Evolutionary conservation across 371 early-diverging fungal genomes (phyloP).

Genomic region (Zopfochytrium polystomum): DNA sequence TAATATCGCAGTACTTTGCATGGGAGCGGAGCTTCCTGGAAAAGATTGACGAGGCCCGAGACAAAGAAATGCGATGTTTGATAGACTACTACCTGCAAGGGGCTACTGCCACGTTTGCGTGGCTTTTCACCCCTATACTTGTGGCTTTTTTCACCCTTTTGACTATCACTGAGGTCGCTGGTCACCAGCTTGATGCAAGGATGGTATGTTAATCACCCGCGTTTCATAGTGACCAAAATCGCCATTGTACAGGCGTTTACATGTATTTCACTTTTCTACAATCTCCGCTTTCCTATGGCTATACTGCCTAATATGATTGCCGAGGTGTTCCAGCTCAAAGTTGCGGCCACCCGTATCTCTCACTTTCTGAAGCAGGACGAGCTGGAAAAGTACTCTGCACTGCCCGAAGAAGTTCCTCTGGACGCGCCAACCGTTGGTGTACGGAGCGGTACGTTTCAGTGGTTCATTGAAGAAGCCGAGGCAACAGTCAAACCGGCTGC

Average conservation of each 20-base stretch:
- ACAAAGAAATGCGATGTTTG: conserved; percentile 30
- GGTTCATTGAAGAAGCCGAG: conserved; percentile 15
- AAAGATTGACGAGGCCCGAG: conserved; percentile 37
- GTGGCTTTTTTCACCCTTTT: conserved; percentile 42
- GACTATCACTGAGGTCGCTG: conserved; percentile 31
- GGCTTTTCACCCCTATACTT: conserved; percentile 32
- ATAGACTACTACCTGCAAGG: conserved; percentile 21
- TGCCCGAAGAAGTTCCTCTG: background rate
- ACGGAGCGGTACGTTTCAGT: conserved; percentile 24
- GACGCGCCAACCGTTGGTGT: conserved; percentile 22
- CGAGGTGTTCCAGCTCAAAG: conserved; percentile 32
- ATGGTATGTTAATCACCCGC: too few species aligned
- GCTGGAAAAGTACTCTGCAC: conserved; percentile 34
- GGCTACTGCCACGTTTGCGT: conserved; percentile 27
- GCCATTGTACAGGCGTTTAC: conserved; percentile 58
- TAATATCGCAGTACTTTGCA: conserved; percentile 29
- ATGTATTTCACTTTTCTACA: conserved; percentile 59
- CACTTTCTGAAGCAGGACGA: conserved; percentile 39
- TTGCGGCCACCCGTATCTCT: conserved; percentile 37
- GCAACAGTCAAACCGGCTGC: background rate
- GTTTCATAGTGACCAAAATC: too few species aligned
- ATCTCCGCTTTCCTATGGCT: conserved; percentile 57
- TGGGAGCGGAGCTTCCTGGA: conserved; percentile 50
- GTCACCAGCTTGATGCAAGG: conserved; percentile 22
- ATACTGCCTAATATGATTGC: conserved; percentile 50